These are phyloP conservation scores for Termitomyces sp. DNA, from an alignment of 768 basidiomycete genomes.

Conservation along the genomic window DNA sequence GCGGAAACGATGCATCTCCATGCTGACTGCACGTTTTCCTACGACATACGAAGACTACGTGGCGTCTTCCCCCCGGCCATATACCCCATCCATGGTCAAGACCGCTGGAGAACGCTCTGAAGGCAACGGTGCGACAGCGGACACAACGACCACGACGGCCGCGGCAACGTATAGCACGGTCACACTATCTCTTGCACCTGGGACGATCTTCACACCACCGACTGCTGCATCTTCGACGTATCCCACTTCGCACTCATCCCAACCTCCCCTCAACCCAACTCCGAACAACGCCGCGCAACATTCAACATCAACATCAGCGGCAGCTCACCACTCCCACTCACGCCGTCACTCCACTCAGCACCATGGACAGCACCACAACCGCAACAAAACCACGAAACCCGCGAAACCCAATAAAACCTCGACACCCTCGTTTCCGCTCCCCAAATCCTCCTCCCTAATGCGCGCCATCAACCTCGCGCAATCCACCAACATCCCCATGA, in stretches of 20 bases:
- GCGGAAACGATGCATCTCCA: conserved; percentile 46
- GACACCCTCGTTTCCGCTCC: background rate
- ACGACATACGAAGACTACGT: conserved; percentile 34
- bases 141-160: background rate
- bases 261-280: background rate
- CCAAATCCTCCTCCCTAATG: conserved; percentile 33
- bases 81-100: background rate
- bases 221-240: background rate
- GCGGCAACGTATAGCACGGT: background rate
- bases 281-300: background rate
- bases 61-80: conserved; percentile 17
- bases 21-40: conserved; percentile 41
- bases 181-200: background rate
- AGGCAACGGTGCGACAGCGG: background rate
- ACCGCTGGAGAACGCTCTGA: background rate
- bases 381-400: background rate
- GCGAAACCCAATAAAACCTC: background rate
- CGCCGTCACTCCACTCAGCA: background rate
- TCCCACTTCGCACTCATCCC: no score
- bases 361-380: background rate
- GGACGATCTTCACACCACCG: background rate
- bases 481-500: conserved; percentile 31
- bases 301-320: background rate
- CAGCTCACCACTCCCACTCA: background rate
- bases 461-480: conserved; percentile 41